Base-by-base conservation (phyloP, 2,329 filamentous ascomycete genomes). In the Claviceps digitariae region DNA sequence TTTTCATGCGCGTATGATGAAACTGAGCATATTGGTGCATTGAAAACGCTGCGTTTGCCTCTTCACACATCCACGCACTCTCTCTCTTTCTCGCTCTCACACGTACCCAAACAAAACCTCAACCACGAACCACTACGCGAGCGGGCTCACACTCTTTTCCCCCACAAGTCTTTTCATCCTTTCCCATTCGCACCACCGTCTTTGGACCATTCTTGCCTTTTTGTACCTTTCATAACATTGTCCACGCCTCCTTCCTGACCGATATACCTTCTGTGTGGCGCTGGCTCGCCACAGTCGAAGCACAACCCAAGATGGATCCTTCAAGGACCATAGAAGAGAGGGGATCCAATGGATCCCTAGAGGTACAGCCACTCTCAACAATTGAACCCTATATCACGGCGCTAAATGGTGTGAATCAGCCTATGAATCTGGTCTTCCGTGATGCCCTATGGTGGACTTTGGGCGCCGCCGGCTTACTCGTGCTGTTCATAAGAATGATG, bases 391-490 rank as follows among this genome's bases (percentile, higher is more conserved):
- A 74, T 63, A 72, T 75, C 59, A 75, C 74, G 34, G 72, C 71
- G 48, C 72, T 84, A 56, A 77, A 75, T 60, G 81, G 81, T 52
- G 81, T 84, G 57, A 77, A 82, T 60, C 79, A 83, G 62, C 59
- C 67, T 1, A 69, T 75, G 58, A 83, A 84, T 63, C 64, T 79
- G 58, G 59, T 79, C 13, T 79, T 82, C 62, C 76, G 72, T 60
- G 72, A 82, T 57, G 66, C 72, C 41, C 62, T 83, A 13, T 84
- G 80, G 80, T 81, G 75, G 75, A 81, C 70, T 50, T 62, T 84
- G 54, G 81, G 81, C 20, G 72, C 74, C 54, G 67, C 80, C 53
- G 79, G 70, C 47, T 61, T 83, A 51, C 57, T 75, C 31, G 70
- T 84, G 48, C 69, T 84, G 40, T 50, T 65, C 21, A 70, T 82